These are phyloP conservation scores for Ephemerocybe angulata DNA, from an alignment of 768 basidiomycete species.

Conservation along the genomic window DNA sequence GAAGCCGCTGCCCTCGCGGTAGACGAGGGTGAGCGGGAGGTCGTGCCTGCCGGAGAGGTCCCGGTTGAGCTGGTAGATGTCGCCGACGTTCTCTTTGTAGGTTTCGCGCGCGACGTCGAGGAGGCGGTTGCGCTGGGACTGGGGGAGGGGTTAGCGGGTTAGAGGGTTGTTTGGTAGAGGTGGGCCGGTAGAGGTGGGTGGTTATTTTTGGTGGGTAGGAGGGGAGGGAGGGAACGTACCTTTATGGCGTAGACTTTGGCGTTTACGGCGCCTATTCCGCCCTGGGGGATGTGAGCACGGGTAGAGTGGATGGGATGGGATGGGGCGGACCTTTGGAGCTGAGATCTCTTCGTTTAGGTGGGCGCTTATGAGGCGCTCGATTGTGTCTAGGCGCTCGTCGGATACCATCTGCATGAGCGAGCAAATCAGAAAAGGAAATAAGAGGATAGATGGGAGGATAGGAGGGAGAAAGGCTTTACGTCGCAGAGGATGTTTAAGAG, in stretches of 20 bases:
- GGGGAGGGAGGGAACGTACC: conserved; percentile 26
- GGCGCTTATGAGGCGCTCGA: conserved; percentile 54
- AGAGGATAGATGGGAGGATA: too few relatives aligned
- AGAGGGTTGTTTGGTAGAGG: too few relatives aligned
- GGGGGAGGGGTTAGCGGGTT: neutral
- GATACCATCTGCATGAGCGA: conserved; percentile 67
- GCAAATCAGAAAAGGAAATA: too few relatives aligned
- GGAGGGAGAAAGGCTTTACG: conserved; percentile 33
- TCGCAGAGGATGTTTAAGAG: conserved; percentile 61
- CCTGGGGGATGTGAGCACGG: conserved; percentile 34
- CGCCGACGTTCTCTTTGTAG: conserved; percentile 88
- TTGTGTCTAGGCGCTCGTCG: conserved; percentile 65
- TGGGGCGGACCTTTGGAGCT: conserved; percentile 50
- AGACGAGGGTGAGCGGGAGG: conserved; percentile 62
- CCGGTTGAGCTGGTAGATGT: conserved; percentile 70
- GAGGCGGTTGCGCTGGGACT: conserved; percentile 77
- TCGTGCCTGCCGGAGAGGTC: conserved; percentile 58
- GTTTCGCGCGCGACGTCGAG: conserved; percentile 95
- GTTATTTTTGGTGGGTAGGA: too few relatives aligned
- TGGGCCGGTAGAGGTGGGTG: too few relatives aligned
- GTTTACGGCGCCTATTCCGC: conserved; percentile 70
- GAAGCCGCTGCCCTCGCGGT: conserved; percentile 67
- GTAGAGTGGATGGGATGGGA: neutral
- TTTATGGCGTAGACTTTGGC: conserved; percentile 88
- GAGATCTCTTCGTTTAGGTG: conserved; percentile 72